Conservation (phyloP, 768 basidiomycete genomes). For the Boletus vinaceobasis region DNA sequence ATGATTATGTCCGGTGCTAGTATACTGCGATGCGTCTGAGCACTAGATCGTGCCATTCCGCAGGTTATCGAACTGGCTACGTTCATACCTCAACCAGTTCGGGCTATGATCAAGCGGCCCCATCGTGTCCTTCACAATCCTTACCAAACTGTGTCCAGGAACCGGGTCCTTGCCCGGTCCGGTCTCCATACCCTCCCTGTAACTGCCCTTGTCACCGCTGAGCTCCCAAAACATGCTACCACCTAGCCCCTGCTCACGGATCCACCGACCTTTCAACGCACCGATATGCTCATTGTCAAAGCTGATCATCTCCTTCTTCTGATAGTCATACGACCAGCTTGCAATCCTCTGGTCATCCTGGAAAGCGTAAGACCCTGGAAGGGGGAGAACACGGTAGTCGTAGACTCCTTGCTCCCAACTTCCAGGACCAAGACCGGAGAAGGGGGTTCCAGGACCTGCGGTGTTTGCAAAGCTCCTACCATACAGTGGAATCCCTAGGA, state of each 20-base stretch:
- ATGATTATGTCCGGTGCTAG: neutral
- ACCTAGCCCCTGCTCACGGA: slow-evolving; percentile 69
- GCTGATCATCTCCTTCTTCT: slow-evolving; percentile 75
- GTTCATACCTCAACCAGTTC: slow-evolving; percentile 82
- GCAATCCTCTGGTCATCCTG: slow-evolving; percentile 67
- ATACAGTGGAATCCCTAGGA: slow-evolving; percentile 91
- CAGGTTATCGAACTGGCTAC: slow-evolving; percentile 79
- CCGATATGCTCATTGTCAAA: slow-evolving; percentile 74
- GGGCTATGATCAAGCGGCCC: slow-evolving; percentile 62
- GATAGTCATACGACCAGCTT: slow-evolving; percentile 80
- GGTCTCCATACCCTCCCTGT: slow-evolving; percentile 68
- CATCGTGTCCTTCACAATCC: slow-evolving; percentile 75
- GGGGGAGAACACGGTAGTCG: slow-evolving; percentile 88
- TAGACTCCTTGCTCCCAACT: slow-evolving; percentile 91
- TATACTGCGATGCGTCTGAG: neutral
- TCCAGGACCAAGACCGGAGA: slow-evolving; percentile 79
- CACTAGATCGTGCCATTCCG: slow-evolving; percentile 54
- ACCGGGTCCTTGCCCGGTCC: slow-evolving; percentile 74
- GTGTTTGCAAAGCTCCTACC: slow-evolving; percentile 90
- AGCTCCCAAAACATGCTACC: slow-evolving; percentile 97
- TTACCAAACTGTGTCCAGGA: slow-evolving; percentile 67
- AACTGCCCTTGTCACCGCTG: slow-evolving; percentile 75
- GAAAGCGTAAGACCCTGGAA: slow-evolving; percentile 62
- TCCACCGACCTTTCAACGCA: slow-evolving; percentile 75
- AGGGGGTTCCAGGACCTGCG: slow-evolving; percentile 74